Conservation (phyloP, 768 basidiomycete genomes). For the Suillus fuscotomentosus region DNA sequence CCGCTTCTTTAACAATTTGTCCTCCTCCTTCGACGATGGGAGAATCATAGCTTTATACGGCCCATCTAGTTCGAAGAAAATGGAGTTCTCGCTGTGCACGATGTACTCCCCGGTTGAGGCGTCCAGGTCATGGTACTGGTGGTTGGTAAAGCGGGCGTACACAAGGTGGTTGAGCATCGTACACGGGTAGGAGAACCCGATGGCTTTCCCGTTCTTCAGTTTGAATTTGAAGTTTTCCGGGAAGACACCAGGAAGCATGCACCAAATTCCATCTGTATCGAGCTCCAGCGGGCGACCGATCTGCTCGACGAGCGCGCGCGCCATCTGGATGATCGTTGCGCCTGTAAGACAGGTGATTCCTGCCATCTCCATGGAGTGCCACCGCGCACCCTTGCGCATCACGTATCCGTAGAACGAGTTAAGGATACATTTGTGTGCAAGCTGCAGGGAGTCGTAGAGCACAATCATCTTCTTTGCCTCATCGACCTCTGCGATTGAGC, state of each 20-base stretch:
- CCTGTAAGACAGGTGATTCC: constrained; percentile 98
- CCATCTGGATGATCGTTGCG: constrained; percentile 98
- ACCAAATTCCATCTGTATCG: constrained; percentile 99
- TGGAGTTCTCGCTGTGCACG: constrained; percentile 93
- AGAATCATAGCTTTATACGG: constrained; percentile 99
- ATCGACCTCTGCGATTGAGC: constrained; percentile 81
- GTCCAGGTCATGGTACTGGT: constrained; percentile 95
- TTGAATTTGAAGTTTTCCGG: constrained; percentile 98
- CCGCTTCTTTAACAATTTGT: constrained; percentile 96
- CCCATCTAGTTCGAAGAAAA: constrained; percentile 98
- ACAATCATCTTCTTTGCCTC: constrained; percentile 99
- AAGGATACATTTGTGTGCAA: constrained; percentile 99
- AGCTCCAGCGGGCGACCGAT: constrained; percentile 96
- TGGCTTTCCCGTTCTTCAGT: constrained; percentile 80
- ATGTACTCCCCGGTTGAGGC: constrained; percentile 80
- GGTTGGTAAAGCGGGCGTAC: constrained; percentile 91
- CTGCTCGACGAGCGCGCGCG: constrained; percentile 93
- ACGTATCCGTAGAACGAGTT: constrained; percentile 99
- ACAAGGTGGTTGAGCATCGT: constrained; percentile 99
- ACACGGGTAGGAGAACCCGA: constrained; percentile 93
- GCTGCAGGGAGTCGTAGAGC: constrained; percentile 95
- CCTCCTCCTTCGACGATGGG: constrained; percentile 98
- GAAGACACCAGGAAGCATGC: constrained; percentile 97
- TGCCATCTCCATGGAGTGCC: constrained; percentile 99
- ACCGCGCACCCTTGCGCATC: constrained; percentile 98